Percentiles rank a stretch among this genome's conserved stretches.
These are phyloP conservation scores for Juncus effusus DNA, from an alignment of 176 grass and related monocot species.

Conservation along the genomic window DNA sequence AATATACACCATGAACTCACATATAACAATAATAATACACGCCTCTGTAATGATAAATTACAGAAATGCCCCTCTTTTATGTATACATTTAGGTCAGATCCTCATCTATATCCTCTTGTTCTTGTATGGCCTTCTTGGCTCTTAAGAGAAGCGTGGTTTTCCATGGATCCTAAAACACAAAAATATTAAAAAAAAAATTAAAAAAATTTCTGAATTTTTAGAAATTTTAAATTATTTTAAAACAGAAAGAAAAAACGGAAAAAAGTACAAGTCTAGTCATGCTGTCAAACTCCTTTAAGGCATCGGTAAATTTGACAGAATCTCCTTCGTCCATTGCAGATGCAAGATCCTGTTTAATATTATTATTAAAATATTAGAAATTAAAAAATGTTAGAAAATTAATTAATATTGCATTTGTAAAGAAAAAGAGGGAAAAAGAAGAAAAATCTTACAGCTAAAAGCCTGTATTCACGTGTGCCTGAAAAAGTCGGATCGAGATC, in stretches of 20 bases:
- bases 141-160: conserved; percentile 91
- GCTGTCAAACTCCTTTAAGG: conserved; percentile 92
- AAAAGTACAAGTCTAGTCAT: conserved; percentile 87
- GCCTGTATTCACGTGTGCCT: conserved; percentile 87
- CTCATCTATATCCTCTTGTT: conserved; percentile 85
- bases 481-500: conserved; percentile 97
- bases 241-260: conserved; percentile 18
- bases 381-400: neutral
- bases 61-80: conserved; percentile 9
- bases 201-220: neutral
- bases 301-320: conserved; percentile 83
- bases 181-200: neutral
- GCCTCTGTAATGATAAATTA: neutral
- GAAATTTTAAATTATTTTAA: neutral
- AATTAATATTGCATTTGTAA: neutral
- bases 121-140: conserved; percentile 86
- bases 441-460: conserved; percentile 63
- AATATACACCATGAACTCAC: conserved; percentile 14
- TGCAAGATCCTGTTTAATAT: conserved; percentile 68
- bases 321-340: conserved; percentile 94
- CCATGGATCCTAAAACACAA: conserved; percentile 69
- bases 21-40: neutral
- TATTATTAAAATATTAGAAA: conserved; percentile 13
- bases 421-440: neutral
- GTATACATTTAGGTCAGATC: conserved; percentile 72